These are phyloP conservation scores for Rhodamnia argentea DNA, from an alignment of 345 rosid genomes.

Conservation along the genomic window DNA sequence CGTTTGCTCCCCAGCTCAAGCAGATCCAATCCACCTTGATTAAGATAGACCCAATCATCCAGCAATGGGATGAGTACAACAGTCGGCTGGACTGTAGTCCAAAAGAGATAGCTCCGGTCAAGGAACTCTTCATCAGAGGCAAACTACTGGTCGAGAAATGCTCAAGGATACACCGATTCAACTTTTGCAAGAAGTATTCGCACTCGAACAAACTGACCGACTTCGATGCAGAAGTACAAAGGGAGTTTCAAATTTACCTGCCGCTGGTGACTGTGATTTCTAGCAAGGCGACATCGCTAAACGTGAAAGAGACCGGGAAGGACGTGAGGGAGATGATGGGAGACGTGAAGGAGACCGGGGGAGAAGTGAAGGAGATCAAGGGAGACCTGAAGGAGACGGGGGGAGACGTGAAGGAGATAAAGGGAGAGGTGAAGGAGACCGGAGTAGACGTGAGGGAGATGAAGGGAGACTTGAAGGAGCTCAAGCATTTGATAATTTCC, in stretches of 20 bases:
- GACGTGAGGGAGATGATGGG: not conserved
- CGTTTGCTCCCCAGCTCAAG: not conserved
- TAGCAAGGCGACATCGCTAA: too few relatives aligned
- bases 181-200: not conserved
- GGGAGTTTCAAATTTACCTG: not conserved
- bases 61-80: not conserved
- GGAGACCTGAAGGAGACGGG: not conserved
- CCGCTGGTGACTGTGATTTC: too few relatives aligned
- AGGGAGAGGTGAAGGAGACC: not conserved
- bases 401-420: not conserved
- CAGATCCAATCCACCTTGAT: not conserved
- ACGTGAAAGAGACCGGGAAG: too few relatives aligned
- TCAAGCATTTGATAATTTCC: accelerated
- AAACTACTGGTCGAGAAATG: not conserved
- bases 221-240: not conserved
- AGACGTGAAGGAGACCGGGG: not conserved
- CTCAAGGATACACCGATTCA: not conserved
- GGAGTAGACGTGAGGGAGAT: not conserved
- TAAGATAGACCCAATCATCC: not conserved
- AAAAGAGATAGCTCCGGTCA: not conserved
- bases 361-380: too few relatives aligned
- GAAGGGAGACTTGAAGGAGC: not conserved
- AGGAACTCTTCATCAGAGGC: not conserved
- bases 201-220: not conserved
- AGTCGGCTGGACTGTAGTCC: too few relatives aligned